Conservation (phyloP, 1,284 basidiomycete species). For the Malassezia furfur region DNA sequence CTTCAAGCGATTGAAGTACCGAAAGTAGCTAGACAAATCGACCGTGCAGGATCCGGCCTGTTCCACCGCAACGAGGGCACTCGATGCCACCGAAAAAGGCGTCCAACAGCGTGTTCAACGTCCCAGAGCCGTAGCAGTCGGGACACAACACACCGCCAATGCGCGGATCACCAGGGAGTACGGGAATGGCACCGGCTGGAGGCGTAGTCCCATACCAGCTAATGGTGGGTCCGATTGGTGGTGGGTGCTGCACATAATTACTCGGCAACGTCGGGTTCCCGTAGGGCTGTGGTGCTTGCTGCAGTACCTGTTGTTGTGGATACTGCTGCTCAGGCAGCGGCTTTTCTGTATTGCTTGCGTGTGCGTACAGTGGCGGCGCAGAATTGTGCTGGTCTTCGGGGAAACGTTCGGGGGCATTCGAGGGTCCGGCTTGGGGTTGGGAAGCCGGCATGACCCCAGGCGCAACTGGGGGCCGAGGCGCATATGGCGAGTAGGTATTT, state of each 20-base stretch:
- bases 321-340: conserved; percentile 12
- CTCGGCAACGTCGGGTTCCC: background rate
- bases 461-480: background rate
- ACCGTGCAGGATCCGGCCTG: conserved; percentile 6
- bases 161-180: conserved; percentile 25
- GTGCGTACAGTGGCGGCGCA: conserved; percentile 12
- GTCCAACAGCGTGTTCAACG: background rate
- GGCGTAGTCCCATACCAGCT: conserved; percentile 11
- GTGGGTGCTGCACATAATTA: background rate
- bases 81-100: conserved; percentile 10
- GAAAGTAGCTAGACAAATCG: conserved; percentile 23
- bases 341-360: background rate
- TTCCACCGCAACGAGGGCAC: conserved; percentile 14
- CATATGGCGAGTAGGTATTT: background rate
- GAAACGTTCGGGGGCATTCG: background rate
- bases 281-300: background rate
- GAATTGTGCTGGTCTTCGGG: conserved; percentile 7
- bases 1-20: conserved; percentile 43
- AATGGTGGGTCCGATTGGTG: background rate
- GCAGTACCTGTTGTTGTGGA: background rate
- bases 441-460: background rate
- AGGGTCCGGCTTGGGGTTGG: background rate
- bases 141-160: conserved; percentile 24
- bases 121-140: conserved; percentile 20
- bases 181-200: conserved; percentile 17